Base-by-base conservation (phyloP, 2,329 filamentous ascomycete species). In the Claviceps sp. region DNA sequence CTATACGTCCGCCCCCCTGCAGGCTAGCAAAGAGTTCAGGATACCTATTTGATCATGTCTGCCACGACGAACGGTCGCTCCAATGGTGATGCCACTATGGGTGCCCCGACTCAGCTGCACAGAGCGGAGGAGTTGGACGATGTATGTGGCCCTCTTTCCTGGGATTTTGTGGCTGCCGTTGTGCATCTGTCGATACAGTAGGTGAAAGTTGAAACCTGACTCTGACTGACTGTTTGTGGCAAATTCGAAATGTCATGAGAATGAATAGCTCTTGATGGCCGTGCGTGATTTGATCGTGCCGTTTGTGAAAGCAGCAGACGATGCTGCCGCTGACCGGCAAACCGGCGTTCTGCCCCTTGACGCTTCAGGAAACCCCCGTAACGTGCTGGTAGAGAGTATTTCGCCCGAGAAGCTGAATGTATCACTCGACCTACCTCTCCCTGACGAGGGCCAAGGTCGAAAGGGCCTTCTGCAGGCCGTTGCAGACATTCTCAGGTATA, bases 391-490 rank as follows among this genome's bases (percentile, higher is more conserved):
- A 2, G 75, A 87, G 56, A 69, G 76, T 13, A 72, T 79, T 57
- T 75, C 72, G 51, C 85, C 85, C 0, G 72, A 77, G 40, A 73
- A 78, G 18, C 67, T 84, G 14, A 65, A 70, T 1, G 71, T 77
- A 45, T 72, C 79, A 48, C 70, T 85, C 55, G 69, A 75, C 11
- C 71, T 87, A 42, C 68, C 77, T 6, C 70, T 88, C 5, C 82
- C 85, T 0, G 69, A 66, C 3, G 65, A 74, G 41, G 82, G 79
- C 7, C 72, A 70, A 55, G 85, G 83, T 1, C 85, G 85, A 59
- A 78, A 86, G 44, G 91, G 90, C 0, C 71, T 96, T 37, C 71
- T 95, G 30, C 75, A 81, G 37, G 79, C 80, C 3, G 76, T 95
- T 46, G 72, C 81, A 58, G 78, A 82, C 55, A 75, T 96, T 20